A percentile compares a stretch with the other conserved stretches of the same genome.
Evolutionary conservation across 345 rosid genomes (phyloP).

Genomic region (Alliaria petiolata): DNA sequence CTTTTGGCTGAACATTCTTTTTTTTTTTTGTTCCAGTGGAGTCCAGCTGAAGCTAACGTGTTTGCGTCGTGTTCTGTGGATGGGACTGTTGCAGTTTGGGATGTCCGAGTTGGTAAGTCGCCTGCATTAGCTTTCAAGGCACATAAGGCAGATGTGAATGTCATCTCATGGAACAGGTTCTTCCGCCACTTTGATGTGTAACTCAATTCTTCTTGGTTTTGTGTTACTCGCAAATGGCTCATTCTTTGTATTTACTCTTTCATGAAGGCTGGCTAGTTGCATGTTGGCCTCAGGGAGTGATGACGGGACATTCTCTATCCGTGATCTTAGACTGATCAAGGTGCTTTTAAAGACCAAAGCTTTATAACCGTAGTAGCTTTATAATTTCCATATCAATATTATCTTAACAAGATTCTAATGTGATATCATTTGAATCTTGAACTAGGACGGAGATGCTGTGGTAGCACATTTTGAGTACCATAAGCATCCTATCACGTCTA

Average conservation of each 20-base stretch:
- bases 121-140: slow-evolving; percentile 75
- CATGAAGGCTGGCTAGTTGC: slow-evolving; percentile 72
- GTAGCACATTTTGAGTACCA: slow-evolving; percentile 93
- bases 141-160: slow-evolving; percentile 90
- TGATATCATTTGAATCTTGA: not conserved
- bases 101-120: slow-evolving; percentile 62
- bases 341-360: slow-evolving; percentile 32
- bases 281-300: slow-evolving; percentile 98
- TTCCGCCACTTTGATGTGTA: not conserved
- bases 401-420: not conserved
- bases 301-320: slow-evolving; percentile 91
- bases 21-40: slow-evolving; percentile 75
- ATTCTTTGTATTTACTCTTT: not conserved
- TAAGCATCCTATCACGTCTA: slow-evolving; percentile 84
- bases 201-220: slow-evolving; percentile 1
- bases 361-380: not conserved
- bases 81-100: slow-evolving; percentile 84
- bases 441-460: slow-evolving; percentile 66
- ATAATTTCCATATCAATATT: not conserved
- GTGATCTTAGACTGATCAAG: slow-evolving; percentile 74
- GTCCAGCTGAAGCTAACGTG: slow-evolving; percentile 74
- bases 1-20: slow-evolving; percentile 12
- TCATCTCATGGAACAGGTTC: slow-evolving; percentile 96
- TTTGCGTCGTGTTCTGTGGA: slow-evolving; percentile 93
- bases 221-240: not conserved